These are phyloP conservation scores for Margaritispora aquatica DNA, from an alignment of 495 filamentous ascomycete genomes.

Conservation along the genomic window DNA sequence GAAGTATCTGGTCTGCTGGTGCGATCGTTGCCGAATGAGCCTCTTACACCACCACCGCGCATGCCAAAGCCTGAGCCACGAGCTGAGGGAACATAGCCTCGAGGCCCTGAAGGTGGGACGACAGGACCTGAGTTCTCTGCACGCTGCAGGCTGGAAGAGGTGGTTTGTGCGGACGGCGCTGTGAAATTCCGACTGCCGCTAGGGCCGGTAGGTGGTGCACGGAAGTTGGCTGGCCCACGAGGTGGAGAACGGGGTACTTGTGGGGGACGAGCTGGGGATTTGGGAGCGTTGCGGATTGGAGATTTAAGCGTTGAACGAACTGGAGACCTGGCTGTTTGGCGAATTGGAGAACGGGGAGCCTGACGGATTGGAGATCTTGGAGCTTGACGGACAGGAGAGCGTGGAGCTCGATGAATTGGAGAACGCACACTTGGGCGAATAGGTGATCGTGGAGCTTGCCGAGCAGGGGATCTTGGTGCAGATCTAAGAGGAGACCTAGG, in stretches of 20 bases:
- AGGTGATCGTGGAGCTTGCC: not conserved
- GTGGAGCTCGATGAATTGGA: constrained; percentile 15
- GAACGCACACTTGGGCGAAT: not conserved
- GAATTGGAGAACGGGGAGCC: not conserved
- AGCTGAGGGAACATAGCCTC: constrained; percentile 16
- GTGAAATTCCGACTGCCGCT: constrained; percentile 19
- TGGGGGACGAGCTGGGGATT: constrained; percentile 11
- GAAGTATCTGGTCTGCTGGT: constrained; percentile 8
- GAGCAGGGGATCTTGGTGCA: not conserved
- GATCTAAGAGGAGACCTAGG: not conserved
- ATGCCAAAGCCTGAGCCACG: constrained; percentile 5
- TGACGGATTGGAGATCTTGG: constrained; percentile 13
- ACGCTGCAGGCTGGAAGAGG: constrained; percentile 2
- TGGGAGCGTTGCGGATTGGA: not conserved
- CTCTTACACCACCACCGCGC: constrained; percentile 9
- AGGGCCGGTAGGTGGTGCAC: constrained; percentile 22
- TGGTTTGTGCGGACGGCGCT: constrained; percentile 9
- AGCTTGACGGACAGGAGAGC: constrained; percentile 23
- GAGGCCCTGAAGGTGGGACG: constrained; percentile 22
- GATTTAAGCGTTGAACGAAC: not conserved
- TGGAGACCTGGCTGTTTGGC: not conserved
- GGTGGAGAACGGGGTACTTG: constrained; percentile 22
- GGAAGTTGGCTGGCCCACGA: constrained; percentile 20
- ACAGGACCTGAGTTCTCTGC: constrained; percentile 10
- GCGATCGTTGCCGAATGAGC: constrained; percentile 17